Evolutionary conservation across 495 filamentous ascomycete species (phyloP).

Genomic region (Lasiosphaeria miniovina): DNA sequence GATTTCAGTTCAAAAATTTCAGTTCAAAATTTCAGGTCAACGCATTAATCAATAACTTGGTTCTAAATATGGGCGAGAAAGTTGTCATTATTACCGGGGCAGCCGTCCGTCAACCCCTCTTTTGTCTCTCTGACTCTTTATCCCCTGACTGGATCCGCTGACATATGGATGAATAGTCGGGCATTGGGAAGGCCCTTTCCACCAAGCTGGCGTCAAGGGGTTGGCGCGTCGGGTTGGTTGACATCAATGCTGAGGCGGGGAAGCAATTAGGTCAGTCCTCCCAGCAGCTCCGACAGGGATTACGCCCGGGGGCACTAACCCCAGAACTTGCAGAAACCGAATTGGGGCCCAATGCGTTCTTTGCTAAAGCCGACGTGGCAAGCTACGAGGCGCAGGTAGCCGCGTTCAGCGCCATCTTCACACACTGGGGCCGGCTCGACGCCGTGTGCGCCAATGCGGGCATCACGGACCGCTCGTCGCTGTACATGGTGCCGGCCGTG

Average conservation of each 20-base stretch:
- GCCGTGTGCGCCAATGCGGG: conserved; percentile 43
- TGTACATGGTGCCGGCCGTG: conserved; percentile 5
- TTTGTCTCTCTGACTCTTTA: not conserved
- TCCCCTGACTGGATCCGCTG: not conserved
- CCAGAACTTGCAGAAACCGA: not conserved
- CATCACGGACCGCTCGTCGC: conserved; percentile 32
- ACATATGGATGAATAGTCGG: conserved; percentile 9
- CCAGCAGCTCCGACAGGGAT: no score
- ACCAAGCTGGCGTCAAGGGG: conserved; percentile 6
- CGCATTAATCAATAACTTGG: no score
- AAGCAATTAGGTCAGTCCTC: not conserved
- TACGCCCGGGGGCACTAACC: no score
- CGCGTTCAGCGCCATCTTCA: conserved; percentile 33
- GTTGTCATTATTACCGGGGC: conserved; percentile 21
- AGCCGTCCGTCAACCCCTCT: conserved; percentile 10
- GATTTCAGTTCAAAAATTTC: no score
- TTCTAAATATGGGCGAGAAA: not conserved
- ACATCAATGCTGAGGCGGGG: conserved; percentile 8
- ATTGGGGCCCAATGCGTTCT: conserved; percentile 31
- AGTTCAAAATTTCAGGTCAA: no score
- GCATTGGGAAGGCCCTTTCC: conserved; percentile 15
- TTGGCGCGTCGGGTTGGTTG: conserved; percentile 16
- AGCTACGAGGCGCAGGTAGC: conserved; percentile 35
- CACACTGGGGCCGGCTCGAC: conserved; percentile 36
- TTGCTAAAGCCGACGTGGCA: conserved; percentile 34